A percentile compares a stretch with the other conserved stretches of the same genome.
Evolutionary conservation across 1,284 basidiomycete genomes (phyloP).

Genomic region (Neonothopanus nambi): DNA sequence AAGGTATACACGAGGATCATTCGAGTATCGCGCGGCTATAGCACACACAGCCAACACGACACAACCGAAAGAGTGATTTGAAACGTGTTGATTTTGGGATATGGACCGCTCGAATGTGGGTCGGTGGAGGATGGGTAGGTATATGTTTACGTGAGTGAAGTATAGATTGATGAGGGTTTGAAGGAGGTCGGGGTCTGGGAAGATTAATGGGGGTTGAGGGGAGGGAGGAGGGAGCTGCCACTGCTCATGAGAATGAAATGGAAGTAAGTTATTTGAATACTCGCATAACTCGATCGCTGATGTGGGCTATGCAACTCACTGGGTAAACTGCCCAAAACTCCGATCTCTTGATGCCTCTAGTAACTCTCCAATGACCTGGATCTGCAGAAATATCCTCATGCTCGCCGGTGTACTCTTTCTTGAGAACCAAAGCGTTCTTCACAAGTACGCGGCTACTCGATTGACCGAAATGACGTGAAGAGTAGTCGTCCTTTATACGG

Average conservation of each 20-base stretch:
- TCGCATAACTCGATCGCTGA: too few relatives aligned
- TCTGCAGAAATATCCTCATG: conserved; percentile 4
- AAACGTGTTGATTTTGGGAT: conserved; percentile 47
- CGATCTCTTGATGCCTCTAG: conserved; percentile 8
- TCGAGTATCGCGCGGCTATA: conserved; percentile 56
- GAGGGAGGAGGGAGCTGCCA: conserved; percentile 30
- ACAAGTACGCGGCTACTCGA: conserved; percentile 53
- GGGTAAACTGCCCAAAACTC: conserved; percentile 24
- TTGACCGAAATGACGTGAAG: conserved; percentile 37
- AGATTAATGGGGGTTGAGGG: conserved; percentile 23
- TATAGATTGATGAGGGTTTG: conserved; percentile 55
- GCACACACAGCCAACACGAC: conserved; percentile 68
- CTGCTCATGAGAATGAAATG: neutral
- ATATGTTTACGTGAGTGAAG: conserved; percentile 51
- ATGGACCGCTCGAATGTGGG: conserved; percentile 58
- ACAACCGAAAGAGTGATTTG: conserved; percentile 54
- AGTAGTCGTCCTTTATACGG: neutral
- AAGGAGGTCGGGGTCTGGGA: conserved; percentile 55
- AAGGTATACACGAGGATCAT: conserved; percentile 54
- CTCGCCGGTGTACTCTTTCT: conserved; percentile 38
- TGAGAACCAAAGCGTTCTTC: conserved; percentile 49
- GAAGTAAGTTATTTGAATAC: neutral
- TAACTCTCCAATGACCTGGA: too few relatives aligned
- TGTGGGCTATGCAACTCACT: conserved; percentile 2
- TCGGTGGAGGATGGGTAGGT: conserved; percentile 61